phyloP scores from a whole-genome alignment of 2,329 filamentous ascomycete species.

The Atkinsonella hypoxylon region DNA sequence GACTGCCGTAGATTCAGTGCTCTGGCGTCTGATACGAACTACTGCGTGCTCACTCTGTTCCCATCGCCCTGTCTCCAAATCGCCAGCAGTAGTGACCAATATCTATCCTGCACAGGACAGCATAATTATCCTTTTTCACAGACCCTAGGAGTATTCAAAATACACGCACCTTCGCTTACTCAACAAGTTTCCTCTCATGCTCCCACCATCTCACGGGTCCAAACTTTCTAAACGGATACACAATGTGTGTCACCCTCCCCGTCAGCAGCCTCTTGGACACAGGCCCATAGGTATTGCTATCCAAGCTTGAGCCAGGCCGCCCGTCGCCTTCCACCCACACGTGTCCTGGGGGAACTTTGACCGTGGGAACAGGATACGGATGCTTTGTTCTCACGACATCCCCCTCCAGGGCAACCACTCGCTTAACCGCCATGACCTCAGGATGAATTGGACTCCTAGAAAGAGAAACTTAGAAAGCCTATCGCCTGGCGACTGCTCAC shows the following conservation, averaged over 20 bases:
- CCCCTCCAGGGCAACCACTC: conserved; percentile 69
- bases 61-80: too few species aligned
- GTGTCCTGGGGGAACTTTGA: conserved; percentile 69
- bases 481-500: neutral
- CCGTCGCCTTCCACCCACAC: conserved; percentile 95
- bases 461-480: neutral
- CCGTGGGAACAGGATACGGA: conserved; percentile 42
- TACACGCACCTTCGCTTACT: neutral
- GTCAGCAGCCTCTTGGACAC: conserved; percentile 64
- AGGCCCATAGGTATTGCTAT: conserved; percentile 87
- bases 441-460: conserved; percentile 59
- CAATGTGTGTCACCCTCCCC: conserved; percentile 59
- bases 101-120: too few species aligned
- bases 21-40: too few species aligned
- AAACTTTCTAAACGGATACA: conserved; percentile 55
- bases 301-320: conserved; percentile 53
- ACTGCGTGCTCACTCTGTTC: too few species aligned
- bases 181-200: conserved; percentile 21
- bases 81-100: too few species aligned
- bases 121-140: too few species aligned
- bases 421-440: conserved; percentile 62
- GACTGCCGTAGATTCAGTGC: too few species aligned
- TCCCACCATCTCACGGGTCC: conserved; percentile 48
- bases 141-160: too few species aligned
- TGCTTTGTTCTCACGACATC: conserved; percentile 58